Base-by-base conservation (phyloP, 2,329 filamentous ascomycete species). In the Aspergillus neoniger region DNA sequence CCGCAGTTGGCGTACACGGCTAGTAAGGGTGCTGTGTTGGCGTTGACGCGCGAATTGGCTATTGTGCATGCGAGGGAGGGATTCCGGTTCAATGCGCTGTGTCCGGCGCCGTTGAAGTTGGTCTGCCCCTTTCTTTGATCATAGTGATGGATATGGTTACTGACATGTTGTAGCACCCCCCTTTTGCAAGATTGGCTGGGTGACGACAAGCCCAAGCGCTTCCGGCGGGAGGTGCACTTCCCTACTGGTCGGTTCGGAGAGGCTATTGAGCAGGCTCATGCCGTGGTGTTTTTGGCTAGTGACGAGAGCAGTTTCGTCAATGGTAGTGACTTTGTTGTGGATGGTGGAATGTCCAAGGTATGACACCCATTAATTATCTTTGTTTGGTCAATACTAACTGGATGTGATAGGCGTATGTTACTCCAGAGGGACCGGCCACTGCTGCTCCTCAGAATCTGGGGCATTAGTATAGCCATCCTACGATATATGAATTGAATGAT, bases 1-100 rank as follows among this genome's bases (percentile, higher is more conserved):
- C 91, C 92, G 0, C 92, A 96, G 80, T 83, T 96, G 59, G 93
- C 93, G 39, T 97, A 97, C 80, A 97, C 93, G 0, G 92, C 93
- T 15, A 92, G 89, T 80, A 97, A 97, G 82, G 93, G 93, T 62
- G 93, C 93, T 5, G 93, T 97, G 1, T 81, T 96, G 21, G 93
- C 93, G 9, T 82, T 97, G 80, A 96, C 93, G 39, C 86, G 93
- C 63, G 93, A 97, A 77, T 80, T 97, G 64, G 91, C 93, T 63
- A 94, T 96, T 79, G 91, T 96, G 17, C 93, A 97, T 77, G 93
- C 93, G 23, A 86, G 91, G 55, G 93, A 97, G 25, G 60, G 91
- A 47, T 96, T 87, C 82, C 85, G 93, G 64, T 96, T 97, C 84
- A 97, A 97, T 80, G 86, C 87, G 49, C 82, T 96, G 52, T 96